Percentiles rank a stretch among this genome's conserved stretches.
Evolutionary conservation across 306 rosid species (phyloP).

Genomic region (Vigna trinervia): DNA sequence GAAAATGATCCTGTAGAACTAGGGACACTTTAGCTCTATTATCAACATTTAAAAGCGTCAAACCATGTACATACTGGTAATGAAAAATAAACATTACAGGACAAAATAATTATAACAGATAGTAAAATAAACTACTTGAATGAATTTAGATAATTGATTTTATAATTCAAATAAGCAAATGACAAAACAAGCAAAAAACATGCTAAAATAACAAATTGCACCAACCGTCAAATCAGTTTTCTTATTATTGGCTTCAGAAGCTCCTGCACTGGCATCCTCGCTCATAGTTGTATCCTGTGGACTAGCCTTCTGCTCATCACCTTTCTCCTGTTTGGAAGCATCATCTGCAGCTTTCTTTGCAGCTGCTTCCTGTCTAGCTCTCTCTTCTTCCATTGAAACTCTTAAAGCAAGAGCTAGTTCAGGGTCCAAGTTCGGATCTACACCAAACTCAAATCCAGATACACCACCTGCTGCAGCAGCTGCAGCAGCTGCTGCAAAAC

Average conservation of each 20-base stretch:
- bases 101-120: not conserved
- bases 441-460: conserved; percentile 97
- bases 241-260: conserved; percentile 76
- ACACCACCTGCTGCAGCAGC: conserved; percentile 92
- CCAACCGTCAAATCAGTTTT: conserved; percentile 68
- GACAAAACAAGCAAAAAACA: conserved; percentile 18
- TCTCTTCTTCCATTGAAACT: conserved; percentile 99
- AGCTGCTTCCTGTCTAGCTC: conserved; percentile 99
- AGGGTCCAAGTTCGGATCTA: conserved; percentile 99
- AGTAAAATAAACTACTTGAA: not conserved
- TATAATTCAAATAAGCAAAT: conserved; percentile 15
- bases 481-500: conserved; percentile 92
- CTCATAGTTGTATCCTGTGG: conserved; percentile 91
- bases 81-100: not conserved
- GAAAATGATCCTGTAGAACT: not conserved
- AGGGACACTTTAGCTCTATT: not conserved
- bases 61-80: not conserved
- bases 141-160: conserved; percentile 15
- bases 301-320: conserved; percentile 70
- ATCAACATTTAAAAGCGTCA: not conserved
- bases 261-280: conserved; percentile 64
- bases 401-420: conserved; percentile 99
- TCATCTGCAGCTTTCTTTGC: conserved; percentile 98
- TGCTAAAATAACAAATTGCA: conserved; percentile 33
- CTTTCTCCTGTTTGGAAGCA: conserved; percentile 76